phyloP scores from a whole-genome alignment of 2,329 filamentous ascomycete genomes.

The Botrytis sinoallii region DNA sequence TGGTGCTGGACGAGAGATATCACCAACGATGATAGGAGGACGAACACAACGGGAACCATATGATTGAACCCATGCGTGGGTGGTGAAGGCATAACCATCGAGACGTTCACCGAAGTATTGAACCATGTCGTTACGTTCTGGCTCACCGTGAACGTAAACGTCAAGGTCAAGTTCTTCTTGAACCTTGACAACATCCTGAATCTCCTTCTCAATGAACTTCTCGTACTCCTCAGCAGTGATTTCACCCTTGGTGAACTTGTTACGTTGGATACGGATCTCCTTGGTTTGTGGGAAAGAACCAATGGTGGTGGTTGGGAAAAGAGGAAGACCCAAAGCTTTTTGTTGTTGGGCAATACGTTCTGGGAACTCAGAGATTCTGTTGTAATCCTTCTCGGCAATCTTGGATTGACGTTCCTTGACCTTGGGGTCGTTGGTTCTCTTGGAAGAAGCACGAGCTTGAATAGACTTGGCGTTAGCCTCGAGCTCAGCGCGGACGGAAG shows the following conservation, averaged over 20 bases:
- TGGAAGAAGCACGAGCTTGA: constrained; percentile 85
- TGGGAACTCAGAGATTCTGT: constrained; percentile 88
- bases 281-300: constrained; percentile 99
- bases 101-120: constrained; percentile 99
- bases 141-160: constrained; percentile 97
- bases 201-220: constrained; percentile 99
- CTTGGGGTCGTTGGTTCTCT: constrained; percentile 92
- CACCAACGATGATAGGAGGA: constrained; percentile 96
- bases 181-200: constrained; percentile 88
- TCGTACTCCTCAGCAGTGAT: constrained; percentile 92
- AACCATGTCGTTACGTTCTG: constrained; percentile 99
- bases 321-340: constrained; percentile 86
- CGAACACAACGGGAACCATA: constrained; percentile 98
- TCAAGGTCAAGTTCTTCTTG: constrained; percentile 98
- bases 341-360: constrained; percentile 83
- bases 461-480: constrained; percentile 97
- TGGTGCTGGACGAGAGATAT: constrained; percentile 91
- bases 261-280: constrained; percentile 94
- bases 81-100: constrained; percentile 97
- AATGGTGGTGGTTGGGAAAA: constrained; percentile 99
- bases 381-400: constrained; percentile 80
- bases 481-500: constrained; percentile 79
- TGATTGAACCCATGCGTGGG: constrained; percentile 96
- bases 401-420: constrained; percentile 96
- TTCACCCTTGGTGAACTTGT: constrained; percentile 98